Conservation (phyloP, 164 flowering plant species). For the Liriodendron chinense region DNA sequence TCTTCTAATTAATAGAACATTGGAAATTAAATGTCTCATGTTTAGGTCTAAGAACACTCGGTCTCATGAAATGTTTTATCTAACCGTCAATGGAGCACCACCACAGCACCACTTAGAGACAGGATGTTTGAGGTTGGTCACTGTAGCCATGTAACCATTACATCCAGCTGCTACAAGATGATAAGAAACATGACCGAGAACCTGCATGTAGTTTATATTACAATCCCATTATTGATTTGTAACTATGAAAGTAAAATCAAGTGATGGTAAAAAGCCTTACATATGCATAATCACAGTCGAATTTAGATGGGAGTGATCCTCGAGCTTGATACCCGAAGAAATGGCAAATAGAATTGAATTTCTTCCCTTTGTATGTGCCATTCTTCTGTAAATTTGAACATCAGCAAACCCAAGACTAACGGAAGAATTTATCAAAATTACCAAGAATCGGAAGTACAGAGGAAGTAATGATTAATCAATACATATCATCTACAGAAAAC, state of each 20-base stretch:
- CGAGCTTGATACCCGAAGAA: constrained; percentile 31
- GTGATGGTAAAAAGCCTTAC: constrained; percentile 6
- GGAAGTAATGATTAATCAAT: neutral
- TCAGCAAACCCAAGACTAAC: too few species aligned
- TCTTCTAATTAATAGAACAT: neutral
- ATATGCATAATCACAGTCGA: constrained; percentile 30
- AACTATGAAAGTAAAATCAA: neutral
- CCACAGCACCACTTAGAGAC: constrained; percentile 24
- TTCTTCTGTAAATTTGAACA: constrained; percentile 11
- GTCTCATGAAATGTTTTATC: neutral
- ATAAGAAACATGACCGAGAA: constrained; percentile 28
- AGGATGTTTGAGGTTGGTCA: constrained; percentile 23
- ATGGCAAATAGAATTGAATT: constrained; percentile 28
- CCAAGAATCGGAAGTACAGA: neutral
- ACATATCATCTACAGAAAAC: neutral
- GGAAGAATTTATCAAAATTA: neutral
- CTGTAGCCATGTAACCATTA: constrained; percentile 30
- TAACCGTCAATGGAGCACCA: constrained; percentile 27
- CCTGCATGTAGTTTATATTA: constrained; percentile 13
- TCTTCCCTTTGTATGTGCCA: constrained; percentile 25
- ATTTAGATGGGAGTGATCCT: constrained; percentile 28
- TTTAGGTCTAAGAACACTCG: neutral
- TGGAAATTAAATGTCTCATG: neutral
- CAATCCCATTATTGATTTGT: neutral
- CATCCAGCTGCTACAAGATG: constrained; percentile 24